Evolutionary conservation across 176 grass and related monocot species (phyloP), one percentile per base, ranked within the genome.

Genomic region (Avena sativa): DNA sequence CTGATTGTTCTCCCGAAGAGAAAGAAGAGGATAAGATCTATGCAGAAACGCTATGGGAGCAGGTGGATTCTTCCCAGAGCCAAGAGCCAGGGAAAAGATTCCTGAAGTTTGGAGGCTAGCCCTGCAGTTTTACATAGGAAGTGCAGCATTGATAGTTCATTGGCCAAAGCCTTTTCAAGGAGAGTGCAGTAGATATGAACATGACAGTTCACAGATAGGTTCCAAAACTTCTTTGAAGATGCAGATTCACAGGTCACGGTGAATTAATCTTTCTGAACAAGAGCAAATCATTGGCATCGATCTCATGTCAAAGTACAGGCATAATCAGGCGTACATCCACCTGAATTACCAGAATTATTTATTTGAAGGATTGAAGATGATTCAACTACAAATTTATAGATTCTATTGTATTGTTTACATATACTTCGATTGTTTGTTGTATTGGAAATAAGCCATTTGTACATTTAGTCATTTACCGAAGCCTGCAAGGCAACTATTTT

Each of bases 21-120:
- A 89, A 79, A 52, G 93, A 95, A 70, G 87, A 95, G 61, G 91
- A 95, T 61, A 93, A 83, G 70, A 87, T 95, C 53, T 98, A 98
- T 1, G 93, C 93, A 21, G 95, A 98, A 81, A 90, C 64, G 61
- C 67, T 98, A 21, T 93, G 93, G 95, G 79, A 73, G 20, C 91
- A 98, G 74, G 81, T 93, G 61, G 83, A 87, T 49, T 97, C 95
- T 64, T 89, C 87, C 53, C 79, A 90, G 74, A 89, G 75, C 64
- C 79, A 75, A 90, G 74, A 89, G 75, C 64, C 79, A 88, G 69
- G 49, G 65, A 44, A 91, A 84, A 23, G 36, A 84, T 52, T 11
- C 30, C 55, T 75, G 51, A 80, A 80, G 34, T 47, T 43, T 76
- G 32, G 63, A 83, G 38, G 69, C 13, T 84, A 20, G 74, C 53